phyloP scores from a whole-genome alignment of 2,329 filamentous ascomycete species.

The Talaromyces sp. region DNA sequence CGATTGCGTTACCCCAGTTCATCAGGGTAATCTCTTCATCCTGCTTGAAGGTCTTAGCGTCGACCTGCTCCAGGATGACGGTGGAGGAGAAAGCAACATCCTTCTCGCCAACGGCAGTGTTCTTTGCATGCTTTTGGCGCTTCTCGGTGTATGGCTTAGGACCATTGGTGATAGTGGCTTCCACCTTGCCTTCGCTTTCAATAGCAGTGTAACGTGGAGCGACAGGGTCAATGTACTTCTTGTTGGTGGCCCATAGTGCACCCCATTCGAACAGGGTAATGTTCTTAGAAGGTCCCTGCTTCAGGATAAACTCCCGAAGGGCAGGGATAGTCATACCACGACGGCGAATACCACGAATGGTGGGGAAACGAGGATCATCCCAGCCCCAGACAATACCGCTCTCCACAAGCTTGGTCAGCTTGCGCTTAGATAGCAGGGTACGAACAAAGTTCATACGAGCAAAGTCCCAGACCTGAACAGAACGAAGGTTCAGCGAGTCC shows the following conservation, averaged over 20 bases:
- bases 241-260: constrained; percentile 63
- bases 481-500: constrained; percentile 49
- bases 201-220: constrained; percentile 76
- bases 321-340: constrained; percentile 54
- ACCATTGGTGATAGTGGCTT: constrained; percentile 68
- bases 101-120: constrained; percentile 80
- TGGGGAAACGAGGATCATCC: constrained; percentile 56
- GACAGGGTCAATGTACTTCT: constrained; percentile 78
- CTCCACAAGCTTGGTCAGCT: constrained; percentile 55
- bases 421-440: constrained; percentile 55
- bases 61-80: constrained; percentile 82
- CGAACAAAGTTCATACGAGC: constrained; percentile 57
- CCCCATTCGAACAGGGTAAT: constrained; percentile 55
- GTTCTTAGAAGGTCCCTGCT: constrained; percentile 53
- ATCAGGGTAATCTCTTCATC: constrained; percentile 94
- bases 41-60: constrained; percentile 77
- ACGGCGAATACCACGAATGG: constrained; percentile 53
- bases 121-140: constrained; percentile 88
- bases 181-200: constrained; percentile 69
- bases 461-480: constrained; percentile 56
- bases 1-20: constrained; percentile 76
- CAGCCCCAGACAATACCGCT: constrained; percentile 53
- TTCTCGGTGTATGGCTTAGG: constrained; percentile 67
- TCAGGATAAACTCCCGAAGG: constrained; percentile 54
- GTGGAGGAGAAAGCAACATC: constrained; percentile 76